Conservation (phyloP, 2,329 filamentous ascomycete species). For the Colletotrichum incanum region DNA sequence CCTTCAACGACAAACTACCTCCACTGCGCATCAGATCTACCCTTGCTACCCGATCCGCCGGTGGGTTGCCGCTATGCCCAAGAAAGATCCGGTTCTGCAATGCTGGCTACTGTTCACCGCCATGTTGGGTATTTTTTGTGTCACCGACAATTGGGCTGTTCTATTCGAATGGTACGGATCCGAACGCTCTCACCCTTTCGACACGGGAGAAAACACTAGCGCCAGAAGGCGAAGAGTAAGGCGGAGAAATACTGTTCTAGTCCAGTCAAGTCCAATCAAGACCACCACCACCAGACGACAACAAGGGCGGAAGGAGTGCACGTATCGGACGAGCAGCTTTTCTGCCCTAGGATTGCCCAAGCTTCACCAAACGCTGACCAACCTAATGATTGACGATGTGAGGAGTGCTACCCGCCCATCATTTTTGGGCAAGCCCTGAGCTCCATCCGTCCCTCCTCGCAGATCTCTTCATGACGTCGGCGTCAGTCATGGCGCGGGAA, state of each 20-base stretch:
- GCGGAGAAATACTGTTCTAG: neutral
- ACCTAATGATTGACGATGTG: constrained; percentile 17
- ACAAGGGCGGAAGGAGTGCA: constrained; percentile 27
- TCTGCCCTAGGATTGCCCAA: constrained; percentile 25
- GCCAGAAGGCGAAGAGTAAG: constrained; percentile 9
- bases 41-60: constrained; percentile 43
- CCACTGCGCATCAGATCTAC: constrained; percentile 38
- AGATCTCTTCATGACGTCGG: constrained; percentile 42
- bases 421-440: constrained; percentile 1
- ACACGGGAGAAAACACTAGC: constrained; percentile 10
- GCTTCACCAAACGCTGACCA: constrained; percentile 26
- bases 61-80: constrained; percentile 37
- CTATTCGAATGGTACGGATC: constrained; percentile 21
- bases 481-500: constrained; percentile 33
- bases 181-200: constrained; percentile 25
- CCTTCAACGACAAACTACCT: constrained; percentile 32
- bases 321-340: constrained; percentile 31
- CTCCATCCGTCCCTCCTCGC: constrained; percentile 26
- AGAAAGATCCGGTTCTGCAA: constrained; percentile 42
- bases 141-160: constrained; percentile 44
- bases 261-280: neutral
- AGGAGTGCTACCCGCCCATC: constrained; percentile 16
- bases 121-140: constrained; percentile 44
- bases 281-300: neutral
- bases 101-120: constrained; percentile 44